phyloP scores from a whole-genome alignment of 371 early-diverging fungal species.

The Mortierella polycephala region DNA sequence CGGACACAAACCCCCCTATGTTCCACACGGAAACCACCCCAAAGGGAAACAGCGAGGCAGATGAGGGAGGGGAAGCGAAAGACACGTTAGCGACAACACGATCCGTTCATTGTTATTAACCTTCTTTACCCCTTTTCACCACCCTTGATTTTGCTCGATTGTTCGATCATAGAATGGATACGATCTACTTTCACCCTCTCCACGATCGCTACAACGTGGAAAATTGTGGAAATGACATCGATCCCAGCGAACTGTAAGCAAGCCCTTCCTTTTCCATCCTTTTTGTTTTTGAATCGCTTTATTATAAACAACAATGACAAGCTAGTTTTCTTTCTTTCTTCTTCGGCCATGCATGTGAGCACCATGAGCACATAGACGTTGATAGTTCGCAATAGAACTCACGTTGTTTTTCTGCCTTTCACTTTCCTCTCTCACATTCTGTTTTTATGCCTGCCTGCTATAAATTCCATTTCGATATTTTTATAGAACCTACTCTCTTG shows the following conservation, averaged over 20 bases:
- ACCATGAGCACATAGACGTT: neutral
- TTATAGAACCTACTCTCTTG: constrained; percentile 16
- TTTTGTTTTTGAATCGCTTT: neutral
- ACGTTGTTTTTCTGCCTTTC: neutral
- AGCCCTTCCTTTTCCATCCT: neutral
- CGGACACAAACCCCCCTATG: too few relatives aligned
- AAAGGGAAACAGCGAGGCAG: too few relatives aligned
- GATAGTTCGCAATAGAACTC: neutral
- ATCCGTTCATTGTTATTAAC: neutral
- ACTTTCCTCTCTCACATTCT: too few relatives aligned
- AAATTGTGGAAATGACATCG: constrained; percentile 11
- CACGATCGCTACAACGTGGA: constrained; percentile 7
- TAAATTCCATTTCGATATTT: neutral
- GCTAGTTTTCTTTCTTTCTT: neutral
- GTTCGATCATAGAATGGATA: constrained; percentile 6
- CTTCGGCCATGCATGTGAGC: constrained; percentile 2
- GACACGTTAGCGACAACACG: too few relatives aligned
- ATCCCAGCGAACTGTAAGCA: constrained; percentile 25
- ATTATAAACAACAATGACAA: neutral
- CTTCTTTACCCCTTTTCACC: neutral
- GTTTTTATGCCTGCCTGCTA: too few relatives aligned
- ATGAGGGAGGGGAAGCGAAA: too few relatives aligned
- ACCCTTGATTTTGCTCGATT: neutral
- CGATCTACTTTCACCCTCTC: constrained; percentile 16
- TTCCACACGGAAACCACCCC: too few relatives aligned